Base-by-base conservation (phyloP, 106 monocot species). In the Dioscorea alata region DNA sequence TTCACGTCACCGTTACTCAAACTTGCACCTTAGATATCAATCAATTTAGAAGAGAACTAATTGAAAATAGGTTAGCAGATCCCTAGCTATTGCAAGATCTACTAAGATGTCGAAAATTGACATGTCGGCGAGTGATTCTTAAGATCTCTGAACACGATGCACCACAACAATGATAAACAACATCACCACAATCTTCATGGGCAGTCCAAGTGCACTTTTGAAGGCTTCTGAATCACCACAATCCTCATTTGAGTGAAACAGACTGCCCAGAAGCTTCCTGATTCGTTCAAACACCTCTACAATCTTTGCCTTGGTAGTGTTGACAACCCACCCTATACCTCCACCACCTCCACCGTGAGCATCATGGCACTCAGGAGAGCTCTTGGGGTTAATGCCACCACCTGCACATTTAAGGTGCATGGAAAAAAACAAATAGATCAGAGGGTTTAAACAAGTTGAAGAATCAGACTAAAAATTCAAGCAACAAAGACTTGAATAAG, bases 101-200 rank as follows among this genome's bases (percentile, higher is more conserved):
- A 54, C 54, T 18, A 18, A 54, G 19, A 54, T 18, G 19, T 4
- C 9, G 22, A 8, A 16, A 57, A 58, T 48, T 51, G 73, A 63
- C 15, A 66, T 65, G 80, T 80, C 75, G 81, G 32, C 75, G 34
- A 76, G 33, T 81, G 60, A 28, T 66, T 9, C 19, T 53, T 59
- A 66, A 33, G 28, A 6, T 61, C 33, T 65, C 17, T 62, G 54
- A 13, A 85, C 16, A 23, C 85, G 74, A 13, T 64, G 52, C 54
- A 78, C 61, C 23, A 81, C 68, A 4, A 88, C 75, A 14, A 84
- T 54, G 19, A 88, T 72, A 21, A 84, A 73, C 16, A 79, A 78
- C 48, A 88, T 48, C 33, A 88, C 66, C 8, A 81, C 64, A 9
- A 88, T 76, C 81, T 76, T 78, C 28, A 92, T 80, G 0, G 88